These are phyloP conservation scores for Leishmania turanica DNA, from an alignment of 208 protist species.

Conservation along the genomic window DNA sequence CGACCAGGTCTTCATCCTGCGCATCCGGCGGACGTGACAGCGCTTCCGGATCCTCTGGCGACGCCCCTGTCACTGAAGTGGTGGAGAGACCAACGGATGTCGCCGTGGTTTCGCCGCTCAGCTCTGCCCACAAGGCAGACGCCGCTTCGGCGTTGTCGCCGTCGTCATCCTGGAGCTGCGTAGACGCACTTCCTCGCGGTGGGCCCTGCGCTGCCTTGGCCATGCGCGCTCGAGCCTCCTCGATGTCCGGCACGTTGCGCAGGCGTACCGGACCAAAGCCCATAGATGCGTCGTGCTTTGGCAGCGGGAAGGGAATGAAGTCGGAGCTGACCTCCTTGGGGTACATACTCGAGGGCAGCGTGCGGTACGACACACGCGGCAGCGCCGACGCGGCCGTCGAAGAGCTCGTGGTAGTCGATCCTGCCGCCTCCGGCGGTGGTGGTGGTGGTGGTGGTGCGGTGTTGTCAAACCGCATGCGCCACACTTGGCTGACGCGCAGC, in stretches of 20 bases:
- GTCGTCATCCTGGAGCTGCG: slow-evolving; percentile 1
- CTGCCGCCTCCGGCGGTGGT: background rate
- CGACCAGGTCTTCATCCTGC: slow-evolving; percentile 27
- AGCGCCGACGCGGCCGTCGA: background rate
- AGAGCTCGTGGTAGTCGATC: background rate
- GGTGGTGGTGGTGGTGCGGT: slow-evolving; percentile 1
- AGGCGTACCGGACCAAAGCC: slow-evolving; percentile 83
- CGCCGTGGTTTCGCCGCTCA: background rate
- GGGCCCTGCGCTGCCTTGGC: background rate
- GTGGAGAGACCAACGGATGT: background rate
- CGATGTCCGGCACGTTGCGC: slow-evolving; percentile 80
- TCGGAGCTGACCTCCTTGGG: slow-evolving; percentile 53
- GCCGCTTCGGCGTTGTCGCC: background rate
- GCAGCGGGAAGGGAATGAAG: slow-evolving; percentile 88
- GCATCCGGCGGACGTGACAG: slow-evolving; percentile 1
- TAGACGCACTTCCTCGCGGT: background rate
- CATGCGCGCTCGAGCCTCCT: slow-evolving; percentile 45
- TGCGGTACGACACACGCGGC: slow-evolving; percentile 27
- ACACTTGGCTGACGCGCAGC: slow-evolving; percentile 11
- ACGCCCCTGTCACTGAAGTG: background rate
- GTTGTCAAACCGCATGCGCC: slow-evolving; percentile 51
- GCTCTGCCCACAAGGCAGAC: slow-evolving; percentile 10
- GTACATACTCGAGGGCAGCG: slow-evolving; percentile 71
- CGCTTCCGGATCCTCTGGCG: background rate
- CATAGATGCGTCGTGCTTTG: slow-evolving; percentile 75